Conservation (phyloP, 1,284 basidiomycete species). For the Melampsora americana region DNA sequence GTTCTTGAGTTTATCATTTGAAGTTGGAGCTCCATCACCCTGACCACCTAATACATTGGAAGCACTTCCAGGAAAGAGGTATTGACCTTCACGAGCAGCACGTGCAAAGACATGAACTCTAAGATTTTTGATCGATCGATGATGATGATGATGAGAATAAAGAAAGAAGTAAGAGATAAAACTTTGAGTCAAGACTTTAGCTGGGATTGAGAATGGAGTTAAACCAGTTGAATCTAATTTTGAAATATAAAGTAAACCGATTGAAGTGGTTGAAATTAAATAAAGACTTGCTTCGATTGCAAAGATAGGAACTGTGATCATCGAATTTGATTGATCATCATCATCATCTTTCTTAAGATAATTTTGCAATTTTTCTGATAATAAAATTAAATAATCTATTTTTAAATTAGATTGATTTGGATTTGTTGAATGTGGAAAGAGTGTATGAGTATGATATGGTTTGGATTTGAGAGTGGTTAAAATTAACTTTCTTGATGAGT, state of each 20-base stretch:
- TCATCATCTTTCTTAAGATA: not conserved
- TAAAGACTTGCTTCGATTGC: constrained; percentile 27
- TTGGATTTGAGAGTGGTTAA: constrained; percentile 62
- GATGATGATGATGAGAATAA: not conserved
- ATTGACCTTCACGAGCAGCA: constrained; percentile 40
- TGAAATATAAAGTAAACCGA: constrained; percentile 30
- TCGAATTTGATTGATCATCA: not conserved
- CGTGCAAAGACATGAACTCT: constrained; percentile 42
- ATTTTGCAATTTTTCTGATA: constrained; percentile 19
- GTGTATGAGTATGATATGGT: constrained; percentile 63
- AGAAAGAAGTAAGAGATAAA: constrained; percentile 28
- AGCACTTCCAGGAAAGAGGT: constrained; percentile 35
- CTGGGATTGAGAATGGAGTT: constrained; percentile 10
- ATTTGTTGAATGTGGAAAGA: constrained; percentile 68
- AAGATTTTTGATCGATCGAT: constrained; percentile 14
- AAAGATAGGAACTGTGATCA: constrained; percentile 31
- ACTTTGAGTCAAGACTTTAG: constrained; percentile 3
- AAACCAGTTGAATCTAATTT: constrained; percentile 38
- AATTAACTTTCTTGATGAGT: constrained; percentile 1
- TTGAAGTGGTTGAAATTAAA: not conserved
- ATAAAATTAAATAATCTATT: constrained; percentile 28
- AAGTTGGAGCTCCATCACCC: constrained; percentile 11
- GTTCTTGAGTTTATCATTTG: constrained; percentile 8
- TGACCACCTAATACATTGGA: constrained; percentile 12
- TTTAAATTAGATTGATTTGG: not conserved